Evolutionary conservation across 2,329 filamentous ascomycete species (phyloP), one percentile per base, ranked within the genome.

Genomic region (Penicillium sp.): DNA sequence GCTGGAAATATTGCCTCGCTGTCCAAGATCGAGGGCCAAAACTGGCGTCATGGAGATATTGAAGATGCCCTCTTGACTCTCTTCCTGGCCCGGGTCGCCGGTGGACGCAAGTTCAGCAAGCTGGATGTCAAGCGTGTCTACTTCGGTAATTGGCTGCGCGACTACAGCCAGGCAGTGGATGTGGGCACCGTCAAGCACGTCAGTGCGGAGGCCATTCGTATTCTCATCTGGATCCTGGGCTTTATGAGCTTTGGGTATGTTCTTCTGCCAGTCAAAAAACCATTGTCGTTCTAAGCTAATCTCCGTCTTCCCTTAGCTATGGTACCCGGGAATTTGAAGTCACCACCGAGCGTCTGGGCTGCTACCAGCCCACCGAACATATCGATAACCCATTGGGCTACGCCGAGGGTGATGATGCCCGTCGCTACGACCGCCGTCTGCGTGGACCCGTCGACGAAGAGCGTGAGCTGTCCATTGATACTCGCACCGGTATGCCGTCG

Each of bases 161-260:
- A 97, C 77, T 97, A 97, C 78, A 95, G 90, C 54, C 93, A 97
- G 77, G 93, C 92, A 61, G 90, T 96, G 69, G 93, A 97, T 75
- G 91, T 96, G 51, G 93, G 92, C 61, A 96, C 92, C 4, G 86
- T 96, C 78, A 96, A 96, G 80, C 86, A 89, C 68, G 92, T 97
- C 63, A 94, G 90, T 56, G 89, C 91, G 53, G 92, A 96, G 77
- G 92, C 92, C 59, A 96, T 97, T 71, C 89, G 93, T 36, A 89
- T 97, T 50, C 81, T 96, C 14, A 85, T 97, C 56, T 96, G 90
- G 82, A 86, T 97, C 47, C 83, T 97, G 43, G 92, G 91, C 16
- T 97, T 97, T 81, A 83, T 97, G 80, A 94, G 84, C 66, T 95
- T 95, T 74, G 91, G 91, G 68, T 94, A 87, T 64, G 68, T 55